Evolutionary conservation across 345 rosid genomes (phyloP).

Genomic region (Murraya koenigii): DNA sequence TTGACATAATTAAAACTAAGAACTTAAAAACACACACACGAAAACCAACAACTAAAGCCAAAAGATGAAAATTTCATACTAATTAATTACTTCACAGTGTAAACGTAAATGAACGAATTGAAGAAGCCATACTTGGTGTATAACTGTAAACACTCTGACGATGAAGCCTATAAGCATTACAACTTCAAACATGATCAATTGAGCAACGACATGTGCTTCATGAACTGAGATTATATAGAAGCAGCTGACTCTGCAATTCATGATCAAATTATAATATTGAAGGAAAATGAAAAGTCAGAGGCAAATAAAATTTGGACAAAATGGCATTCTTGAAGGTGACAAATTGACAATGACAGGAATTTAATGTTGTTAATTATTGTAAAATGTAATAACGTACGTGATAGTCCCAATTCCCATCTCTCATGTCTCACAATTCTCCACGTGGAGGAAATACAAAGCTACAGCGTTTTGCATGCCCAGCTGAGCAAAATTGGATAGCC

Average conservation of each 20-base stretch:
- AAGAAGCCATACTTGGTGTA: background rate
- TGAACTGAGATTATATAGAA: background rate
- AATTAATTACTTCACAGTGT: no score
- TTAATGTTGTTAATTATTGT: no score
- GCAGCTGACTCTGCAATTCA: background rate
- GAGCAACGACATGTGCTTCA: background rate
- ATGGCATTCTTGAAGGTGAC: background rate
- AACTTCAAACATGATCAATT: background rate
- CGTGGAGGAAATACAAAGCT: background rate
- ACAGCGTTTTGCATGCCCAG: no score
- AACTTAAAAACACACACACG: no score
- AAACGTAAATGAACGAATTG: background rate
- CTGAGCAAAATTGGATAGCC: no score
- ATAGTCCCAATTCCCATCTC: background rate
- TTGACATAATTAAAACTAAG: no score
- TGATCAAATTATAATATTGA: background rate
- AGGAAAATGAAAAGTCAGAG: background rate
- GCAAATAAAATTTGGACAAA: background rate
- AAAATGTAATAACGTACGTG: no score
- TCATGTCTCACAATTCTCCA: background rate
- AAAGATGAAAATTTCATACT: background rate
- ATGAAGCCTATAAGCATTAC: background rate
- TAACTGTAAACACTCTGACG: background rate
- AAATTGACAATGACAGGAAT: no score
- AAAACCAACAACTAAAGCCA: no score